These are phyloP conservation scores for Echites panduratus DNA, from an alignment of 257 asterid species.

Conservation along the genomic window DNA sequence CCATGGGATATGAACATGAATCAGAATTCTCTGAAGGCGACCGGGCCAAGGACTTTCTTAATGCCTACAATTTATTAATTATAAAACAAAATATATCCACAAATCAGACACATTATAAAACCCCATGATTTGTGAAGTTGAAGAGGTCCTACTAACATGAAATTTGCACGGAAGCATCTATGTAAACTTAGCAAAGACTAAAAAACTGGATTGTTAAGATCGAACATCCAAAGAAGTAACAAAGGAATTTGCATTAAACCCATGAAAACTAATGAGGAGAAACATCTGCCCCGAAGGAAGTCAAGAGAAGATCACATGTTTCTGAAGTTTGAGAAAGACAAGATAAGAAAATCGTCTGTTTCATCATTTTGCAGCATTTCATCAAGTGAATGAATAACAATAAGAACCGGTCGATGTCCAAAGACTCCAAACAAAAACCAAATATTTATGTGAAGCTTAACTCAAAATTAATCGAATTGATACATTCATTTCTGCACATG, in stretches of 20 bases:
- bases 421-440: background rate
- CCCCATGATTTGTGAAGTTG: background rate
- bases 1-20: conserved; percentile 64
- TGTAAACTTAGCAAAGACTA: background rate
- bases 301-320: background rate
- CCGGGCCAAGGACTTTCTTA: conserved; percentile 56
- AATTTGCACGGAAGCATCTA: background rate
- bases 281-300: background rate
- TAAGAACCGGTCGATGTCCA: background rate
- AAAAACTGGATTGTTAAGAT: background rate
- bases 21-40: conserved; percentile 29
- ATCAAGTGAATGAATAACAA: background rate
- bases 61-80: conserved; percentile 38
- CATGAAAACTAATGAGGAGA: background rate
- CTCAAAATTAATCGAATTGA: background rate
- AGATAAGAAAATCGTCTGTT: background rate
- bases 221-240: background rate
- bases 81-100: background rate
- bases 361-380: background rate
- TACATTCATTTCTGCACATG: background rate
- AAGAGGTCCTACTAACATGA: background rate
- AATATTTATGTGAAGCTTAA: too few species aligned
- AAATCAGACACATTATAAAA: background rate
- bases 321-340: background rate
- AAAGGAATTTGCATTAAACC: background rate